Base-by-base conservation (phyloP, 2,329 filamentous ascomycete genomes). In the Neoscytalidium dimidiatum region DNA sequence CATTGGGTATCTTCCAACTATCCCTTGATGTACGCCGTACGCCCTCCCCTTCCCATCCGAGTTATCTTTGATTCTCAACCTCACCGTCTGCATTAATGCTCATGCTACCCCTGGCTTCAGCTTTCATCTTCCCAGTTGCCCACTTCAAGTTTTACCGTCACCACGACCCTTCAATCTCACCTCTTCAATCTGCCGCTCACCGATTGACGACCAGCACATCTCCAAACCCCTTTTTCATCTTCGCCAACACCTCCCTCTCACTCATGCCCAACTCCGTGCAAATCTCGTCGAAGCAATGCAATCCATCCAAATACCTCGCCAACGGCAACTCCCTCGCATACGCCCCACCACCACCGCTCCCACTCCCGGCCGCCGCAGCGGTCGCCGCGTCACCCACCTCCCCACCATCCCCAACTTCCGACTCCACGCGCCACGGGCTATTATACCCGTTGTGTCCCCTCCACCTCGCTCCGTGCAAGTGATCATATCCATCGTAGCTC, bases 221-320 rank as follows among this genome's bases (percentile, higher is more conserved):
- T 23, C 76, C 75, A 64, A 71, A 68, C 6, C 71, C 71, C 75
- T 87, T 88, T 26, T 38, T 51, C 53, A 95, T 77, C 74, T 85
- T 87, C 41, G 87, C 86, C 79, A 92, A 83, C 17, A 94, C 88
- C 71, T 91, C 88, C 66, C 82, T 83, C 72, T 94, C 90, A 6
- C 86, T 86, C 73, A 92, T 74, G 67, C 90, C 88, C 75, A 88
- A 83, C 79, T 93, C 91, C 1, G 89, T 91, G 73, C 91, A 92
- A 69, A 94, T 92, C 81, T 94, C 88, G 78, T 95, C 92, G 76
- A 94, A 91, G 70, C 86, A 87, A 74, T 92, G 90, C 68, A 85
- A 85, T 0, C 92, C 92, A 76, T 94, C 90, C 11, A 90, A 83
- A 72, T 91, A 94, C 71, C 81, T 84, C 69, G 88, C 83, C 73